phyloP scores from a whole-genome alignment of 306 rosid species.

The Sindora glabra region DNA sequence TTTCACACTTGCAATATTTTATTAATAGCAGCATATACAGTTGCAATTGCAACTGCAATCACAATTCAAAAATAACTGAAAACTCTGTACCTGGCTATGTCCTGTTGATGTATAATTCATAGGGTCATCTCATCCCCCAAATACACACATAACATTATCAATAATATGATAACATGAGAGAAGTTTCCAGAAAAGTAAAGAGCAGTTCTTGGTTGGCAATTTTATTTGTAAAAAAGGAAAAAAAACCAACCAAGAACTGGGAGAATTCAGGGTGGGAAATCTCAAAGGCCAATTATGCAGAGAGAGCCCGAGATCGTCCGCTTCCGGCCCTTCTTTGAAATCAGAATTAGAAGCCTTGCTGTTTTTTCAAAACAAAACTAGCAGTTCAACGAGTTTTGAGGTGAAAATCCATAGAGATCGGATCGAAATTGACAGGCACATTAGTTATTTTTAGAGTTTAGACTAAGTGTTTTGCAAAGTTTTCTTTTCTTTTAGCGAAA shows the following conservation, averaged over 20 bases:
- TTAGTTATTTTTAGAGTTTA: slow-evolving; percentile 34
- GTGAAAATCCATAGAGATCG: slow-evolving; percentile 21
- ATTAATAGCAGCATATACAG: no score
- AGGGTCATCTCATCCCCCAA: no score
- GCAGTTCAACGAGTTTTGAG: slow-evolving; percentile 24
- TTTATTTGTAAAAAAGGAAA: no score
- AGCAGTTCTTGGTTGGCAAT: slow-evolving; percentile 23
- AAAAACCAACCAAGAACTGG: slow-evolving; percentile 32
- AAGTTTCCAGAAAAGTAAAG: background rate
- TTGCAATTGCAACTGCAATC: no score
- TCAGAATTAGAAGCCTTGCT: no score
- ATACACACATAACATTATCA: no score
- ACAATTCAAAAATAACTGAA: no score
- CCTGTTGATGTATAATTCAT: no score
- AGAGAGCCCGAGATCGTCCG: slow-evolving; percentile 26
- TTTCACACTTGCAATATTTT: no score
- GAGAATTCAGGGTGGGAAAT: slow-evolving; percentile 21
- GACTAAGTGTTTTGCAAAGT: slow-evolving; percentile 2
- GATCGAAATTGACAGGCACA: slow-evolving; percentile 18
- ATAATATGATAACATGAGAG: background rate
- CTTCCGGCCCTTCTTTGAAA: slow-evolving; percentile 11
- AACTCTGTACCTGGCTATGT: no score
- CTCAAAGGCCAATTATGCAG: slow-evolving; percentile 4
- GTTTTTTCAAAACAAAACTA: slow-evolving; percentile 42
- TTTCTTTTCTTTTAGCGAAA: slow-evolving; percentile 31